Evolutionary conservation across 495 filamentous ascomycete species (phyloP).

Genomic region (Copromyces sp.): DNA sequence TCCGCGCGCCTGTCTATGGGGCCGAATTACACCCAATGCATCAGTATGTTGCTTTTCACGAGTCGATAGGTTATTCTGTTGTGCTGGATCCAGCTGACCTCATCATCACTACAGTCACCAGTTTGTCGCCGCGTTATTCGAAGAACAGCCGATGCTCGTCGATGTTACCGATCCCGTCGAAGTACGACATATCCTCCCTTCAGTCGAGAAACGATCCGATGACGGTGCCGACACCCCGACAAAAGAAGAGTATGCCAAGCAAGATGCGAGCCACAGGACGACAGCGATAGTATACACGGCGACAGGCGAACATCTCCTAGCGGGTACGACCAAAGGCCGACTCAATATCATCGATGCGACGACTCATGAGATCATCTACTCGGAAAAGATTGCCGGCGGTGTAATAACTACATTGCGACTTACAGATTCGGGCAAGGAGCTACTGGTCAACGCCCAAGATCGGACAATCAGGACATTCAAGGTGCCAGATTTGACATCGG

Average conservation of each 20-base stretch:
- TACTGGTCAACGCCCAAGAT: conserved; percentile 85
- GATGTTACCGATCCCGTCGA: conserved; percentile 58
- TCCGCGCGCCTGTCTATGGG: conserved; percentile 87
- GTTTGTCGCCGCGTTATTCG: conserved; percentile 83
- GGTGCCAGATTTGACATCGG: conserved; percentile 39
- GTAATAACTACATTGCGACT: conserved; percentile 82
- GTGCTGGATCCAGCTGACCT: neutral
- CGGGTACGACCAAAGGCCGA: conserved; percentile 89
- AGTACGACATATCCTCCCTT: conserved; percentile 66
- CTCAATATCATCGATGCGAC: conserved; percentile 84
- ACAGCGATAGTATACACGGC: conserved; percentile 83
- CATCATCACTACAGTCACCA: conserved; percentile 43
- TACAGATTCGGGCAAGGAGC: conserved; percentile 67
- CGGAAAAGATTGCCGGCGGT: conserved; percentile 73
- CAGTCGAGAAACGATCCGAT: conserved; percentile 61
- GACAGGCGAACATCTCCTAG: conserved; percentile 74
- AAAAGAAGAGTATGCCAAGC: conserved; percentile 74
- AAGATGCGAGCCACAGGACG: conserved; percentile 88
- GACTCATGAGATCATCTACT: conserved; percentile 70
- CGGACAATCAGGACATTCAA: conserved; percentile 85
- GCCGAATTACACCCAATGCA: conserved; percentile 89
- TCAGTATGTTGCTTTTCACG: conserved; percentile 46
- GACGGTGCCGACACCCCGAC: conserved; percentile 51
- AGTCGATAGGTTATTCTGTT: neutral
- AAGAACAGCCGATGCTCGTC: conserved; percentile 82